Evolutionary conservation across 108 stramenopile species (phyloP), one percentile per base, ranked within the genome.

Genomic region (Cyclotella distinguenda): DNA sequence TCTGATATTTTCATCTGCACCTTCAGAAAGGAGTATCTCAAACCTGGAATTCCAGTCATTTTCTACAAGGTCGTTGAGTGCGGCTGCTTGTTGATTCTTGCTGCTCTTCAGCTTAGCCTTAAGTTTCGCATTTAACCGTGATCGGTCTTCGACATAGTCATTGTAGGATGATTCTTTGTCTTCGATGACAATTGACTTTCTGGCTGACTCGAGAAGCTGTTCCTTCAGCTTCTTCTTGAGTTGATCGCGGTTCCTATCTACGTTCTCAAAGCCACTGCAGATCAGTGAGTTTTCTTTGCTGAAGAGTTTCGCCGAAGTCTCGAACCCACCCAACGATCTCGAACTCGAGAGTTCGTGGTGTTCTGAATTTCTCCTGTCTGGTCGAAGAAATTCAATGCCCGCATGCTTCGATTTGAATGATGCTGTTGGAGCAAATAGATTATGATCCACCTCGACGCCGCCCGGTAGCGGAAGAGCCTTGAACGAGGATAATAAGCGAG

Each of bases 1-100:
- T 30, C 47, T 66, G 16, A 35, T 33, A 3, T 62, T 52, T 7
- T 62, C 74, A 25, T 58, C 53, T 3, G 60, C 35, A 34, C 63
- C 54, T 55, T 38, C 54, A 23, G 64, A 28, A 12, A 67, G 15
- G 28, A 75, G 51, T 18, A 45, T 64, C 23, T 67, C 66, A 49
- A 75, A 62, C 3, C 48, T 31, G 1, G 54, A 40, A 35, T 62
- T 67, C 44, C 62, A 45, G 34, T 75, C 60, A 33, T 67, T 63
- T 15, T 75, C 74, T n/a, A 75, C 66, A 48, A 75, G 67, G 43
- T 67, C 74, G 58, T 75, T 75, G 7, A 75, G 52, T 26, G 46
- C 63, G 8, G 74, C 65, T 21, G 32, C 21, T 6, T 66, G 53
- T 27, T 75, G 66, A 18, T 34, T 53, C 50, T 57, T 67, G 25